These are phyloP conservation scores for Leishmania tarentolae DNA, from an alignment of 208 protist species.

Conservation along the genomic window DNA sequence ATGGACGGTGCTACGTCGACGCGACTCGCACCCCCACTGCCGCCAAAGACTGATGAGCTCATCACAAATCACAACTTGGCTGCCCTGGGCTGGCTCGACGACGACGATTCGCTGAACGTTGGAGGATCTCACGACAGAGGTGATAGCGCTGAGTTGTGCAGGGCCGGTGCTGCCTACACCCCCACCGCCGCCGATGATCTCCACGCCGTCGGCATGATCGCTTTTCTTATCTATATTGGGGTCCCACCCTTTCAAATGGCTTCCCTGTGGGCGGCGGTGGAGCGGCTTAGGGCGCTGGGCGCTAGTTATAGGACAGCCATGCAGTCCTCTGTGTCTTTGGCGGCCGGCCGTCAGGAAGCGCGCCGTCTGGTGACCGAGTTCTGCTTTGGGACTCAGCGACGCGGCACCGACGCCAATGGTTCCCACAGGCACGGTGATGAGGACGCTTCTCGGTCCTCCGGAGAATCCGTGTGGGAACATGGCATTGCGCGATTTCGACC, in stretches of 20 bases:
- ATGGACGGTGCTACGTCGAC: constrained; percentile 6
- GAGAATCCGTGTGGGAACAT: constrained; percentile 11
- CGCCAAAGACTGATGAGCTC: constrained; percentile 27
- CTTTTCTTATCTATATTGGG: constrained; percentile 51
- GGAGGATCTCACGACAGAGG: background rate
- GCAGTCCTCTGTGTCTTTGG: background rate
- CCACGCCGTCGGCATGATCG: constrained; percentile 74
- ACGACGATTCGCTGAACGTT: background rate
- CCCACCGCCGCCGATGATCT: constrained; percentile 58
- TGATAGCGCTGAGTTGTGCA: background rate
- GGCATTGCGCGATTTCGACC: constrained; percentile 13
- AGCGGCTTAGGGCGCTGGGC: constrained; percentile 25
- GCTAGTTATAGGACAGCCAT: constrained; percentile 26
- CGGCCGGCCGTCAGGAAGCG: constrained; percentile 16
- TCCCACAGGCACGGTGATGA: background rate
- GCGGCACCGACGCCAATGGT: background rate
- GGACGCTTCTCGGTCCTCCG: background rate
- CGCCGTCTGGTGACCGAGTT: constrained; percentile 25
- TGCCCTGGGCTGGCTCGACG: constrained; percentile 15
- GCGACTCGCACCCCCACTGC: constrained; percentile 18
- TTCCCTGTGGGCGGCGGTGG: constrained; percentile 42
- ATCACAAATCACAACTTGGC: constrained; percentile 34
- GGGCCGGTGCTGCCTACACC: background rate
- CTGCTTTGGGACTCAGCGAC: constrained; percentile 25
- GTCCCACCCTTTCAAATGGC: constrained; percentile 59